phyloP scores from a whole-genome alignment of 176 grass and related monocot genomes.

The Phoenix dactylifera region DNA sequence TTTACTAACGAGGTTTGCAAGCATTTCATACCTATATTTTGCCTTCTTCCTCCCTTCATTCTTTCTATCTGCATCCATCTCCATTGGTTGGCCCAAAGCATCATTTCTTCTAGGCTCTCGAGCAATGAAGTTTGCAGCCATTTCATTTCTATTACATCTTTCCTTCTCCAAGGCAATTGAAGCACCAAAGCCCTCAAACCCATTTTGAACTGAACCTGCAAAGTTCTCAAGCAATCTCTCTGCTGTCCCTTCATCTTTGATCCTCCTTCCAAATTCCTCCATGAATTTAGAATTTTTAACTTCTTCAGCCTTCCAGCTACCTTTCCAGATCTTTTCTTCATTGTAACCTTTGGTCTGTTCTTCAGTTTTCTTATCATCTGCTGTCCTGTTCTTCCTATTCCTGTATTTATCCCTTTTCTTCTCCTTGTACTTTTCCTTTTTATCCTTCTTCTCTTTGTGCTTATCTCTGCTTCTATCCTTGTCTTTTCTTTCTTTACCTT shows the following conservation, averaged over 20 bases:
- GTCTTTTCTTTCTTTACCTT: constrained; percentile 61
- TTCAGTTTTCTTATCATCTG: constrained; percentile 27
- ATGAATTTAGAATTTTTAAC: constrained; percentile 40
- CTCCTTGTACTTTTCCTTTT: constrained; percentile 62
- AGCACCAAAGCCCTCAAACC: constrained; percentile 23
- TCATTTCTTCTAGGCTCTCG: constrained; percentile 33
- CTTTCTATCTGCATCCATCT: constrained; percentile 19
- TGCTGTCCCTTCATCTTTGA: constrained; percentile 30
- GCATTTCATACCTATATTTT: background rate
- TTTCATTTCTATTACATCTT: constrained; percentile 35
- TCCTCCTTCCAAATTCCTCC: constrained; percentile 39
- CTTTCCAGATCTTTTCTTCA: constrained; percentile 35
- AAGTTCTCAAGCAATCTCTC: constrained; percentile 33
- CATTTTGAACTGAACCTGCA: constrained; percentile 31
- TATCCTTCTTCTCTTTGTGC: constrained; percentile 62
- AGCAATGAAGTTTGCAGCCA: constrained; percentile 23
- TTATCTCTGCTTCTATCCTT: constrained; percentile 62
- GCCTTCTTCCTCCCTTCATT: constrained; percentile 18
- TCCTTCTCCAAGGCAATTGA: constrained; percentile 30
- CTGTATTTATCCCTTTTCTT: constrained; percentile 63
- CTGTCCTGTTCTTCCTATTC: constrained; percentile 43
- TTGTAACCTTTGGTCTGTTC: constrained; percentile 23
- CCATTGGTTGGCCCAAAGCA: constrained; percentile 35
- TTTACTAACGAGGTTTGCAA: background rate
- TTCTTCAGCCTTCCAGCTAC: constrained; percentile 38